These are phyloP conservation scores for Beta vulgaris DNA, from an alignment of 148 eudicot genomes.

Conservation along the genomic window DNA sequence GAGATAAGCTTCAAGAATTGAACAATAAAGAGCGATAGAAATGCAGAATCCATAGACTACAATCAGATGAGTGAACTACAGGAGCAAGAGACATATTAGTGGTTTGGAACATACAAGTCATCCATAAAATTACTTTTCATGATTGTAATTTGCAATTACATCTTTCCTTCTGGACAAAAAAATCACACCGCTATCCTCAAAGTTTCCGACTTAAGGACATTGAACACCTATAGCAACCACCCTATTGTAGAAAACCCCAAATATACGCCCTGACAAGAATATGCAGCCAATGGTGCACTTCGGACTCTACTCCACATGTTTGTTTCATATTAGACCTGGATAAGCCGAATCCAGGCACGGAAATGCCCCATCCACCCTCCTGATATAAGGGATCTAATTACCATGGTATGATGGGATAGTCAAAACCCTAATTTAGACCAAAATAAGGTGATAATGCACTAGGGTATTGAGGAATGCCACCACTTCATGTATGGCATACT, in stretches of 20 bases:
- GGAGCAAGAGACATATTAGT: background rate
- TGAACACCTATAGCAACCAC: background rate
- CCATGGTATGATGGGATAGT: background rate
- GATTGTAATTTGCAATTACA: background rate
- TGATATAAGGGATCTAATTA: background rate
- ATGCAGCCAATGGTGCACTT: background rate
- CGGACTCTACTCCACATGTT: background rate
- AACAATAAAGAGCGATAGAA: background rate
- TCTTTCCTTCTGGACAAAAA: background rate
- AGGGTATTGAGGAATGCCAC: background rate
- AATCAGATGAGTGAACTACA: background rate
- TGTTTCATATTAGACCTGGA: background rate
- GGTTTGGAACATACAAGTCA: background rate
- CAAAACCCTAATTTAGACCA: background rate
- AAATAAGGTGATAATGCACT: background rate
- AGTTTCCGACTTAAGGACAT: background rate
- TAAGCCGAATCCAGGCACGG: background rate
- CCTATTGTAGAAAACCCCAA: background rate
- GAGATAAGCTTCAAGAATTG: conserved; percentile 4
- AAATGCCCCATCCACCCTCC: background rate
- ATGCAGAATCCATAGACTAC: conserved; percentile 8
- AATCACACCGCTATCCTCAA: background rate
- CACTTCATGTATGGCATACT: background rate
- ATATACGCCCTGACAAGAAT: background rate
- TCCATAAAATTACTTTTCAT: background rate